These are phyloP conservation scores for Albifimbria verrucaria DNA, from an alignment of 2,329 filamentous ascomycete genomes.

Conservation along the genomic window DNA sequence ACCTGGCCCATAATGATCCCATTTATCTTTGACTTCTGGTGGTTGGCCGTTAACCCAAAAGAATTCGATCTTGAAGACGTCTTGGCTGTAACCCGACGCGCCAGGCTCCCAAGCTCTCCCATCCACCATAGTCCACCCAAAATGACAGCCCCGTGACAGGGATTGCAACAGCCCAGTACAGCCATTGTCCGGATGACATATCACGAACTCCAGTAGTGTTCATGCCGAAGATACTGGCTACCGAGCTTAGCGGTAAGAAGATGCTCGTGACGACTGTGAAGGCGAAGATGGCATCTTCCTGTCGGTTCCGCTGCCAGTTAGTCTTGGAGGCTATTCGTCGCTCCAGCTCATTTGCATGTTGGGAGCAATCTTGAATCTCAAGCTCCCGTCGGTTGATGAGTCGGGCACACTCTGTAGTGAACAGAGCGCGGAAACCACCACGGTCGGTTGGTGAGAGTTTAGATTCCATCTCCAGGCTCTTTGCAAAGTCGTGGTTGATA, in stretches of 20 bases:
- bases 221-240: conserved; percentile 51
- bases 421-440: conserved; percentile 33
- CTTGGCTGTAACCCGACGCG: conserved; percentile 23
- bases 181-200: conserved; percentile 44
- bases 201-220: conserved; percentile 49
- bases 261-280: conserved; percentile 49
- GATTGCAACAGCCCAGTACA: conserved; percentile 47
- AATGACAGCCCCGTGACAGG: conserved; percentile 42
- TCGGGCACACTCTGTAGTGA: conserved; percentile 34
- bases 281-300: conserved; percentile 45
- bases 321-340: conserved; percentile 30
- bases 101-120: conserved; percentile 35
- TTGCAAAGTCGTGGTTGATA: conserved; percentile 18
- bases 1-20: too few relatives aligned
- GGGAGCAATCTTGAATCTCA: conserved; percentile 25
- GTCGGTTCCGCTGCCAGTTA: conserved; percentile 38
- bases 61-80: too few relatives aligned
- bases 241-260: conserved; percentile 43
- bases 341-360: conserved; percentile 28
- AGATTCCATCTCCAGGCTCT: conserved; percentile 23
- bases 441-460: conserved; percentile 33
- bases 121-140: conserved; percentile 38
- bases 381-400: conserved; percentile 34
- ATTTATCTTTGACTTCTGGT: too few relatives aligned
- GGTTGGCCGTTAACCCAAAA: too few relatives aligned